Evolutionary conservation across 306 rosid genomes (phyloP).

Genomic region (Cucumis hystrix): DNA sequence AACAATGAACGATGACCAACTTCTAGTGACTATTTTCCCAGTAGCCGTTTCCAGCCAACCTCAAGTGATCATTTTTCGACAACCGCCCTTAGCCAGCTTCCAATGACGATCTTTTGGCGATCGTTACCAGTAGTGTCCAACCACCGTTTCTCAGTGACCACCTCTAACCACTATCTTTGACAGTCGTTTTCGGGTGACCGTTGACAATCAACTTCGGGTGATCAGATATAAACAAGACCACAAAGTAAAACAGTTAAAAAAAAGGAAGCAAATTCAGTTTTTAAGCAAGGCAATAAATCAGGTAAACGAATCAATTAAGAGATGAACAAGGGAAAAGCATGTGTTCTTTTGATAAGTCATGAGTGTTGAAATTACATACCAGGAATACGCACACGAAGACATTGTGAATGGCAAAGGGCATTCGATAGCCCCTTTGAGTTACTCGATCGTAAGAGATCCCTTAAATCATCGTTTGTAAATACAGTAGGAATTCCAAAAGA

Average conservation of each 20-base stretch:
- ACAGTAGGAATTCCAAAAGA: constrained; percentile 29
- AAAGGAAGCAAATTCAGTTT: neutral
- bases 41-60: no score
- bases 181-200: no score
- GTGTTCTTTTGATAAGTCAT: neutral
- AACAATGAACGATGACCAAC: no score
- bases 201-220: no score
- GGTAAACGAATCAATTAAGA: neutral
- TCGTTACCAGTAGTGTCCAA: no score
- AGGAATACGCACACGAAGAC: constrained; percentile 16
- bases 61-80: no score
- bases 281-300: neutral
- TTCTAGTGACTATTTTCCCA: no score
- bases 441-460: constrained; percentile 26
- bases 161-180: no score
- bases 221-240: neutral
- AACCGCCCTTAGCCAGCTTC: no score
- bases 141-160: no score
- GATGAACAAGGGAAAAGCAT: neutral
- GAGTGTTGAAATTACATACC: constrained; percentile 16
- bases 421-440: constrained; percentile 19
- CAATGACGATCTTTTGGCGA: no score
- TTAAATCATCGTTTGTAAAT: constrained; percentile 29
- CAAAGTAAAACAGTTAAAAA: neutral
- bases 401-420: constrained; percentile 25